Evolutionary conservation across 1,139 yeast genomes (phyloP).

Genomic region (Protomyces inundatus): DNA sequence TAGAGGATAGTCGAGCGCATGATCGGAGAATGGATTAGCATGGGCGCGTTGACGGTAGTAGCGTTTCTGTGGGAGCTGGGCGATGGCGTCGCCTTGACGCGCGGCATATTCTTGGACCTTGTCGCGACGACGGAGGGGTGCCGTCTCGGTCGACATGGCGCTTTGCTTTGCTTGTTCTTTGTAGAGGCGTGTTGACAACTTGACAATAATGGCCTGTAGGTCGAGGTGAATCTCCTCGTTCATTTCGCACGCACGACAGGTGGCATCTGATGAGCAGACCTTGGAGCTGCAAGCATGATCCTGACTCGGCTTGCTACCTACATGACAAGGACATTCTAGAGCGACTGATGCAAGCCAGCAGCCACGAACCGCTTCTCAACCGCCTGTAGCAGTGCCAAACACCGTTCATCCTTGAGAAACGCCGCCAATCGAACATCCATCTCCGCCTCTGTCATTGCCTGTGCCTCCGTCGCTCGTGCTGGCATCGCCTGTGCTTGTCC

Average conservation of each 20-base stretch:
- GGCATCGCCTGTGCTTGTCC: neutral
- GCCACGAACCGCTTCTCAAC: conserved; percentile 2
- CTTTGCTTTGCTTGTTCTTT: too few relatives aligned
- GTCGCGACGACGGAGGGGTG: neutral
- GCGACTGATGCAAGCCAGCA: conserved; percentile 5
- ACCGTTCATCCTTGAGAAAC: conserved; percentile 5
- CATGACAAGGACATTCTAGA: neutral
- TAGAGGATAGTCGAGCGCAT: conserved; percentile 78
- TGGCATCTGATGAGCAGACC: too few relatives aligned
- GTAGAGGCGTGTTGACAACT: too few relatives aligned
- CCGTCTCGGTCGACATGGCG: neutral
- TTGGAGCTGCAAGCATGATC: too few relatives aligned
- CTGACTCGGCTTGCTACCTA: too few relatives aligned
- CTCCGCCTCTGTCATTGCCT: neutral
- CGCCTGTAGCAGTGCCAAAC: conserved; percentile 10
- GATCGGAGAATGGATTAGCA: conserved; percentile 95
- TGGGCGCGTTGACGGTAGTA: conserved; percentile 96
- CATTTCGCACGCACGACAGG: too few relatives aligned
- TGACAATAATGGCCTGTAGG: too few relatives aligned
- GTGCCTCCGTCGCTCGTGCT: neutral
- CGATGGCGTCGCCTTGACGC: conserved; percentile 11
- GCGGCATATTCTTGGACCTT: conserved; percentile 15
- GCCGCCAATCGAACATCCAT: conserved; percentile 2
- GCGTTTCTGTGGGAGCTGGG: conserved; percentile 50
- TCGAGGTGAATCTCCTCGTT: too few relatives aligned